Evolutionary conservation across 352 stramenopile species (phyloP).

Genomic region (Pythium vanterpoolii): DNA sequence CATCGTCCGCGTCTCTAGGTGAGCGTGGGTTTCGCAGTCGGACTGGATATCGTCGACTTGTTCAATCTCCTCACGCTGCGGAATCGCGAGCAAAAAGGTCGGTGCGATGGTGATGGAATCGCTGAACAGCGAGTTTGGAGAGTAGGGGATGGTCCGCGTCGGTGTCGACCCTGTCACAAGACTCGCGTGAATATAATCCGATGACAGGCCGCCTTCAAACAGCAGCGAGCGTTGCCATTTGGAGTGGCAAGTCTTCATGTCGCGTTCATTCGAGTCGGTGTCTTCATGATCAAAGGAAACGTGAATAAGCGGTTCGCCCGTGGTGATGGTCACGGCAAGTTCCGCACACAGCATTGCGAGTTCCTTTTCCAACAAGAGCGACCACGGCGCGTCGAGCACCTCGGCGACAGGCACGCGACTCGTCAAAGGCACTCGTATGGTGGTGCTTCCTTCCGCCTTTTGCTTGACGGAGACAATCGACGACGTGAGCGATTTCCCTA

Average conservation of each 20-base stretch:
- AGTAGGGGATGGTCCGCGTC: not conserved
- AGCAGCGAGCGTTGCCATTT: constrained; percentile 12
- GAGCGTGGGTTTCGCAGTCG: not conserved
- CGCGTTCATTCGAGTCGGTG: not conserved
- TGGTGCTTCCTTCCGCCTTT: not conserved
- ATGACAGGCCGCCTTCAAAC: constrained; percentile 16
- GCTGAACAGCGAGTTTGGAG: not conserved
- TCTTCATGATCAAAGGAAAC: not conserved
- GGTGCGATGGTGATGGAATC: not conserved
- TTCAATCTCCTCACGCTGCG: not conserved
- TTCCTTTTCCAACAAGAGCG: constrained; percentile 23
- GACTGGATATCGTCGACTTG: not conserved
- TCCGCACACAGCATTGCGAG: constrained; percentile 19
- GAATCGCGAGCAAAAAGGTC: not conserved
- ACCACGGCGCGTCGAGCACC: constrained; percentile 13
- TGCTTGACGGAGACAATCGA: not conserved
- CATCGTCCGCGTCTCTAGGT: not conserved
- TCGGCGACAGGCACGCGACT: constrained; percentile 2
- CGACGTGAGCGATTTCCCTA: constrained; percentile 6
- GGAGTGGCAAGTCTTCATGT: not conserved
- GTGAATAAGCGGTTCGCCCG: constrained; percentile 12
- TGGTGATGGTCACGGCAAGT: constrained; percentile 8
- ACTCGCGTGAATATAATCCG: constrained; percentile 4
- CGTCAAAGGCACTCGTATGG: not conserved
- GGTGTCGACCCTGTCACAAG: not conserved